phyloP scores from a whole-genome alignment of 495 filamentous ascomycete species.

The Penicillium lividum region DNA sequence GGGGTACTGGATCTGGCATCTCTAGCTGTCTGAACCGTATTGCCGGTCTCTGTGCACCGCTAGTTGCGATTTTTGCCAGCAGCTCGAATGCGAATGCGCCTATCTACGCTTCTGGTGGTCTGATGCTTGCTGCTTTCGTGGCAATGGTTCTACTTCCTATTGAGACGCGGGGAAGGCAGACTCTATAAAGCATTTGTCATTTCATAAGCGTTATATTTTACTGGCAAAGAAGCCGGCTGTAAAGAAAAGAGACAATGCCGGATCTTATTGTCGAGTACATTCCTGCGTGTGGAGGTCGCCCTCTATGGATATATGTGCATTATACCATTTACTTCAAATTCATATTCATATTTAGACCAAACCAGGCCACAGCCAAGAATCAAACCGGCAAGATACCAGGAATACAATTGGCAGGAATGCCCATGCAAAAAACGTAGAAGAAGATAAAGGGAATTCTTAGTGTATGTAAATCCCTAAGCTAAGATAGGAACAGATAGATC shows the following conservation, averaged over 20 bases:
- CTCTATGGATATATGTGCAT: conserved; percentile 14
- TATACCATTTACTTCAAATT: conserved; percentile 19
- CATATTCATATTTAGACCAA: not conserved
- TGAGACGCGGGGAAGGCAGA: conserved; percentile 54
- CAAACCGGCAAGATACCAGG: not conserved
- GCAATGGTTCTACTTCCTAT: conserved; percentile 55
- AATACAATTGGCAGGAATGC: too few relatives aligned
- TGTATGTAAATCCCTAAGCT: conserved; percentile 1
- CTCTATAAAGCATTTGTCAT: conserved; percentile 29
- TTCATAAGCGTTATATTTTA: not conserved
- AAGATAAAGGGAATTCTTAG: not conserved
- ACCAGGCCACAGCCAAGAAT: not conserved
- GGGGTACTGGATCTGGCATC: conserved; percentile 61
- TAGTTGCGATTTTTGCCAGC: conserved; percentile 55
- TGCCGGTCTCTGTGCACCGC: conserved; percentile 57
- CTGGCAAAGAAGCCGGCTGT: not conserved
- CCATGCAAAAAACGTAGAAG: too few relatives aligned
- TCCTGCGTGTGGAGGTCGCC: not conserved
- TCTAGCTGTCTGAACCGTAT: conserved; percentile 58
- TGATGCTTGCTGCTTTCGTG: conserved; percentile 53
- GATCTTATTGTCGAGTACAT: not conserved
- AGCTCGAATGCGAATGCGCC: conserved; percentile 46
- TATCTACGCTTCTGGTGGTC: conserved; percentile 52
- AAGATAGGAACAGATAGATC: not conserved
- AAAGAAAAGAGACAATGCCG: not conserved